phyloP scores from a whole-genome alignment of 148 eudicot species.

The Polygonum aviculare region DNA sequence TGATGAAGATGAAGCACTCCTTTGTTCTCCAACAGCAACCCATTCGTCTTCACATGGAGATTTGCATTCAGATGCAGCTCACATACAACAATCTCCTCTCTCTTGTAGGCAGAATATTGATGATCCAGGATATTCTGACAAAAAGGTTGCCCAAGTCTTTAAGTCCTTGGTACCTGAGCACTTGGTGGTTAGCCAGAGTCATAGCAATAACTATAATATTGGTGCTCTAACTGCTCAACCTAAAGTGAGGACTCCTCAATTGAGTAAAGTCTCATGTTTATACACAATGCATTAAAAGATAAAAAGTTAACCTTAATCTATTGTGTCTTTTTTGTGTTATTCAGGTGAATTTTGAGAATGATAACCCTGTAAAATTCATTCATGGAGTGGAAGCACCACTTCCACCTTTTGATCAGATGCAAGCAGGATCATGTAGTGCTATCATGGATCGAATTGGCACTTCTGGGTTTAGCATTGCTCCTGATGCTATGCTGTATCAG shows the following conservation, averaged over 20 bases:
- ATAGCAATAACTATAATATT: slow-evolving; percentile 16
- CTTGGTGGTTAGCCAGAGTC: slow-evolving; percentile 24
- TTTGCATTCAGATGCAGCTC: slow-evolving; percentile 29
- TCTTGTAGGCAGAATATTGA: slow-evolving; percentile 17
- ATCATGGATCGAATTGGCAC: slow-evolving; percentile 16
- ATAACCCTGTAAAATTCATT: slow-evolving; percentile 23
- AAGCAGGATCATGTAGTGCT: slow-evolving; percentile 27
- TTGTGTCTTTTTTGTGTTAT: background rate
- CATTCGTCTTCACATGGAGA: slow-evolving; percentile 36
- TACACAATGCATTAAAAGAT: background rate
- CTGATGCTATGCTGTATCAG: slow-evolving; percentile 12
- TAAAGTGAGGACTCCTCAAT: slow-evolving; percentile 30
- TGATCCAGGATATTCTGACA: slow-evolving; percentile 23
- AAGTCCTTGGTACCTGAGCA: slow-evolving; percentile 24
- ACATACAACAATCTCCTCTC: slow-evolving; percentile 28
- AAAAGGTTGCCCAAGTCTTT: slow-evolving; percentile 19
- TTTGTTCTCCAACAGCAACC: slow-evolving; percentile 32
- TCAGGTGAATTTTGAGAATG: slow-evolving; percentile 54
- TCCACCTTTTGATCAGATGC: slow-evolving; percentile 23
- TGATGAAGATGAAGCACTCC: slow-evolving; percentile 43
- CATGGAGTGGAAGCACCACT: slow-evolving; percentile 24
- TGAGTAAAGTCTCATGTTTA: slow-evolving; percentile 14
- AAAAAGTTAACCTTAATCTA: background rate
- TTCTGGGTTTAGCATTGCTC: slow-evolving; percentile 18
- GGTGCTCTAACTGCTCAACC: slow-evolving; percentile 21